A percentile compares a stretch with the other conserved stretches of the same genome.
These are phyloP conservation scores for Phytophthora sp. DNA, from an alignment of 352 stramenopile genomes.

Conservation along the genomic window DNA sequence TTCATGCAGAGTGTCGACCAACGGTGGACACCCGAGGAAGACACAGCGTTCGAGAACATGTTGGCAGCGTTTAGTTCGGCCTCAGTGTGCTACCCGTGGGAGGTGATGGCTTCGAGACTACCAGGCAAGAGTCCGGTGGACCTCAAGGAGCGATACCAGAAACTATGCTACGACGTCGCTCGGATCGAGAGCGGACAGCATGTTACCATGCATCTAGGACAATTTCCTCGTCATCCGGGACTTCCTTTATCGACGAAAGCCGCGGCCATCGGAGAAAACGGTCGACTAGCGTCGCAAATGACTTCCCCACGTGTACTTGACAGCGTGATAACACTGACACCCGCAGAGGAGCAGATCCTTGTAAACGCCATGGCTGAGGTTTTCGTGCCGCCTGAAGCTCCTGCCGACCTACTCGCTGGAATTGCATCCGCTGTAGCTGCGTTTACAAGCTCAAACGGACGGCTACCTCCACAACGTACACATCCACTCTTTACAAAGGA, in stretches of 20 bases:
- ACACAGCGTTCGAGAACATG: slow-evolving; percentile 69
- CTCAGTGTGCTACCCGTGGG: slow-evolving; percentile 63
- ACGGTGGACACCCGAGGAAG: slow-evolving; percentile 67
- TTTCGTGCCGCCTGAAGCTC: slow-evolving; percentile 49
- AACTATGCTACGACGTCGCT: slow-evolving; percentile 80
- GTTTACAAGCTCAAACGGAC: slow-evolving; percentile 53
- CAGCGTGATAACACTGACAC: slow-evolving; percentile 63
- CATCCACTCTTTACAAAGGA: slow-evolving; percentile 49
- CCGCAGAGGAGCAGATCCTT: slow-evolving; percentile 54
- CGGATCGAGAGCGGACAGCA: slow-evolving; percentile 72
- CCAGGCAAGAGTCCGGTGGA: slow-evolving; percentile 57
- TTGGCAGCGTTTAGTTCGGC: slow-evolving; percentile 48
- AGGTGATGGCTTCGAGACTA: slow-evolving; percentile 57
- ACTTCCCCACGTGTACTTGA: slow-evolving; percentile 39
- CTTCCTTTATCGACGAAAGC: slow-evolving; percentile 16
- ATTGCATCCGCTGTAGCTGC: slow-evolving; percentile 65
- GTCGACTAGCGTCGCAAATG: slow-evolving; percentile 20
- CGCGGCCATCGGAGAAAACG: slow-evolving; percentile 12
- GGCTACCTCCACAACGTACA: slow-evolving; percentile 43
- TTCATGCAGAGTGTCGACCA: slow-evolving; percentile 62
- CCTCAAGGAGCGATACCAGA: slow-evolving; percentile 71
- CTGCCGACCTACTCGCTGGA: slow-evolving; percentile 49
- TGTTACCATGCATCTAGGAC: slow-evolving; percentile 59
- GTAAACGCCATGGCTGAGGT: slow-evolving; percentile 57
- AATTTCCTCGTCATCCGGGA: slow-evolving; percentile 26